These are phyloP conservation scores for Galerina marginata DNA, from an alignment of 768 basidiomycete genomes.

Conservation along the genomic window DNA sequence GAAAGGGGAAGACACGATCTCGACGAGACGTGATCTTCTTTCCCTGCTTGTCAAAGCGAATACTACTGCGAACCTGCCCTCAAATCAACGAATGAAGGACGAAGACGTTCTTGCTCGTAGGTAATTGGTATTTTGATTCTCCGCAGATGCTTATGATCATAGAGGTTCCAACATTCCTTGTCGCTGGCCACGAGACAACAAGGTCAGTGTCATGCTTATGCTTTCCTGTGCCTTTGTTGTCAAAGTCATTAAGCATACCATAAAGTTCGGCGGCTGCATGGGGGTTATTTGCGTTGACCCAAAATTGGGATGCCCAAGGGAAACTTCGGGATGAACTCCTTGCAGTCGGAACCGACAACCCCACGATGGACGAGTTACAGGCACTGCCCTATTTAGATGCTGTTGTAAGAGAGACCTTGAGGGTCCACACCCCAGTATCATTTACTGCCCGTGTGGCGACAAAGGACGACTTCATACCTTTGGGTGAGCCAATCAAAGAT, in stretches of 20 bases:
- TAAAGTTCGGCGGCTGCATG: conserved; percentile 49
- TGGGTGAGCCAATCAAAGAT: conserved; percentile 52
- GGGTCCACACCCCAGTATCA: conserved; percentile 58
- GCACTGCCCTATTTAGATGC: conserved; percentile 73
- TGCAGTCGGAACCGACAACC: conserved; percentile 55
- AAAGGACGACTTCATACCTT: conserved; percentile 58
- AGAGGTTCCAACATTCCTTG: conserved; percentile 68
- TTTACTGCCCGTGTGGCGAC: conserved; percentile 47
- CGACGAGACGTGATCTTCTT: conserved; percentile 58
- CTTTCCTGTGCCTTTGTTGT: not conserved
- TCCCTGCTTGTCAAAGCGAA: conserved; percentile 69
- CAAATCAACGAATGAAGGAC: conserved; percentile 60
- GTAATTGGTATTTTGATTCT: conserved; percentile 20
- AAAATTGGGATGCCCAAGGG: conserved; percentile 51
- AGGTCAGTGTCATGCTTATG: conserved; percentile 33
- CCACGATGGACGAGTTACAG: conserved; percentile 73
- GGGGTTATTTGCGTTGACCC: conserved; percentile 61
- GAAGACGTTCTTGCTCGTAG: conserved; percentile 63
- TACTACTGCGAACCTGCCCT: conserved; percentile 61
- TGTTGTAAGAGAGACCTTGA: conserved; percentile 65
- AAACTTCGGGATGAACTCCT: conserved; percentile 66
- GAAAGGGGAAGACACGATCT: conserved; percentile 33
- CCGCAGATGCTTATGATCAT: not conserved
- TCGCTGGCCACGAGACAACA: conserved; percentile 66
- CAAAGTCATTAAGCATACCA: conserved; percentile 27